Evolutionary conservation across 1,284 basidiomycete species (phyloP), one percentile per base, ranked within the genome.

Genomic region (Xerocomus nothofagi): DNA sequence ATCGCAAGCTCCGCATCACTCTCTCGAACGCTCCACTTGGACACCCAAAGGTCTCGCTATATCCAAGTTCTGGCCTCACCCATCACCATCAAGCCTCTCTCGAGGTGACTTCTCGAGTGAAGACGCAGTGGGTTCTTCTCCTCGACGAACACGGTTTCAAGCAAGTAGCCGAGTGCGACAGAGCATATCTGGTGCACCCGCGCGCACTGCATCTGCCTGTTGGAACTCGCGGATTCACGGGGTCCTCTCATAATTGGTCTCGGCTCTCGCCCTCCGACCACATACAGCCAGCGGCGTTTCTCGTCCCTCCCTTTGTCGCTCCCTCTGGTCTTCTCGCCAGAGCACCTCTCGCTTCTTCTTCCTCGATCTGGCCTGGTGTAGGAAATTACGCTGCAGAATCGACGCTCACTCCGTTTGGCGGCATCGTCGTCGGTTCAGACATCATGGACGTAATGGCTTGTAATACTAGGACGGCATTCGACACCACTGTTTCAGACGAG

Each of bases 291-390:
- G 80, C 74, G 6, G 65, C 68, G 2, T 81, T 77, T 62, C 67
- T 85, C 4, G 57, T 77, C 4, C 84, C 84, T 8, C 84, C 84
- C 1, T 80, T 85, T 54, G 67, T 82, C 5, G 58, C 69, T 2
- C 56, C 59, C 0, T 45, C 58, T 2, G 24, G 64, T 18, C 55
- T 76, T 36, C 61, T 76, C 12, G 56, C 64, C 2, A 40, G 51
- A 7, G 56, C 58, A 31, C 51, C 58, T 9, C 51, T 59, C 26
- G 23, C 52, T 10, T 51, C 58, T 9, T 49, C 60, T 31, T 53
- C 56, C 24, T 49, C 63, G 39, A 50, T 71, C 36, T 84, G 83
- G 83, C 45, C 59, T 20, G 54, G 57, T 4, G 60, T 84, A 7
- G 79, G 79, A 18, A 44, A 60, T 29, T 57, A 66, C 41, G 54